Evolutionary conservation across 495 filamentous ascomycete species (phyloP).

Genomic region (Penicillium maclennaniae): DNA sequence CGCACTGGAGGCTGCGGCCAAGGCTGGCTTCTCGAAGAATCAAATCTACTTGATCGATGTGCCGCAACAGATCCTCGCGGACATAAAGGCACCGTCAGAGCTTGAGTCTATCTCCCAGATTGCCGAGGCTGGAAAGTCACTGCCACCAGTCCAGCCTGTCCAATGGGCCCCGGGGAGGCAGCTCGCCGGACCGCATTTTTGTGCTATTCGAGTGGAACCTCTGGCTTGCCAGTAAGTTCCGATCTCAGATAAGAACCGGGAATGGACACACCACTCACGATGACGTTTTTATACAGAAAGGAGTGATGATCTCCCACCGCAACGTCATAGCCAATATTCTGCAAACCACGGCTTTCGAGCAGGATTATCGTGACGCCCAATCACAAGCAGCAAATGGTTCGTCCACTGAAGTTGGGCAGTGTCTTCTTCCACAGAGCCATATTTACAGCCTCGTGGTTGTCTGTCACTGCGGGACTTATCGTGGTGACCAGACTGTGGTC

Average conservation of each 20-base stretch:
- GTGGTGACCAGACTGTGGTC: conserved; percentile 75
- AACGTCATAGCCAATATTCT: conserved; percentile 86
- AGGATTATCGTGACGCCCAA: conserved; percentile 32
- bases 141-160: conserved; percentile 61
- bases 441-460: conserved; percentile 83
- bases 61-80: conserved; percentile 49
- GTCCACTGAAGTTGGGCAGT: conserved; percentile 61
- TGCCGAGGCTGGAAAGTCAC: conserved; percentile 56
- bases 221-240: conserved; percentile 67
- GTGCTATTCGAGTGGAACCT: conserved; percentile 88
- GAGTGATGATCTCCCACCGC: conserved; percentile 84
- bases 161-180: conserved; percentile 65
- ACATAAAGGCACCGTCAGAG: conserved; percentile 40
- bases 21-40: conserved; percentile 63
- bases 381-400: too few relatives aligned
- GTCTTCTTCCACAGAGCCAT: conserved; percentile 78
- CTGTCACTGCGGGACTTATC: conserved; percentile 62
- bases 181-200: conserved; percentile 74
- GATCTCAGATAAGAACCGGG: too few relatives aligned
- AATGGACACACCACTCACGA: too few relatives aligned
- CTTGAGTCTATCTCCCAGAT: conserved; percentile 72
- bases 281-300: conserved; percentile 66
- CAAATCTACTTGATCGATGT: conserved; percentile 72
- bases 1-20: conserved; percentile 64
- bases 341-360: conserved; percentile 57